A percentile compares a stretch with the other conserved stretches of the same genome.
Conservation (phyloP, 2,329 filamentous ascomycete species). For the Metarhizium rileyi region DNA sequence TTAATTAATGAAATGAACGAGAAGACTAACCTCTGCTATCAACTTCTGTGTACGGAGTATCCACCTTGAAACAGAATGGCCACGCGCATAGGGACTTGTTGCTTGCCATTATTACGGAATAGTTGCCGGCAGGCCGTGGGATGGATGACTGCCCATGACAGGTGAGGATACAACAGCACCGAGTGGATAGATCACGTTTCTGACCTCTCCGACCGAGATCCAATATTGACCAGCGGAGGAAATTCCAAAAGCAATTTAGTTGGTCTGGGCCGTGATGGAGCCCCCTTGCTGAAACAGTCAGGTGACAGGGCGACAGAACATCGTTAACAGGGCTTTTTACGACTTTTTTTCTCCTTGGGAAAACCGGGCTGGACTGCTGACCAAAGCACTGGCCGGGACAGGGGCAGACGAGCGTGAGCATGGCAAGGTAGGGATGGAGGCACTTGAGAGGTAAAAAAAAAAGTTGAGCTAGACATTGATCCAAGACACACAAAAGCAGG, state of each 20-base stretch:
- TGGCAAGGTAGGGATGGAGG: not conserved
- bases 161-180: no score
- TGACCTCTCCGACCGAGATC: not conserved
- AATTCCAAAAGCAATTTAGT: not conserved
- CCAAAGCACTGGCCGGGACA: conserved; percentile 7
- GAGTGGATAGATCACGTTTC: not conserved
- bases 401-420: conserved; percentile 4
- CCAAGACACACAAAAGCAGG: not conserved
- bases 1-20: no score
- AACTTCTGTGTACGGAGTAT: not conserved
- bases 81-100: not conserved
- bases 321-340: conserved; percentile 3
- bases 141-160: no score
- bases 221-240: conserved; percentile 1
- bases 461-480: not conserved
- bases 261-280: conserved; percentile 7
- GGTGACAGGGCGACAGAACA: conserved; percentile 7
- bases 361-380: conserved; percentile 5
- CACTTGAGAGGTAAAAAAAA: not conserved
- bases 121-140: no score
- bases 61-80: conserved; percentile 1
- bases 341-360: not conserved
- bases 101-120: no score
- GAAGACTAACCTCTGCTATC: not conserved
- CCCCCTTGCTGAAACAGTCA: conserved; percentile 6